Base-by-base conservation (phyloP, 768 basidiomycete genomes). In the Termitomyces sp. region DNA sequence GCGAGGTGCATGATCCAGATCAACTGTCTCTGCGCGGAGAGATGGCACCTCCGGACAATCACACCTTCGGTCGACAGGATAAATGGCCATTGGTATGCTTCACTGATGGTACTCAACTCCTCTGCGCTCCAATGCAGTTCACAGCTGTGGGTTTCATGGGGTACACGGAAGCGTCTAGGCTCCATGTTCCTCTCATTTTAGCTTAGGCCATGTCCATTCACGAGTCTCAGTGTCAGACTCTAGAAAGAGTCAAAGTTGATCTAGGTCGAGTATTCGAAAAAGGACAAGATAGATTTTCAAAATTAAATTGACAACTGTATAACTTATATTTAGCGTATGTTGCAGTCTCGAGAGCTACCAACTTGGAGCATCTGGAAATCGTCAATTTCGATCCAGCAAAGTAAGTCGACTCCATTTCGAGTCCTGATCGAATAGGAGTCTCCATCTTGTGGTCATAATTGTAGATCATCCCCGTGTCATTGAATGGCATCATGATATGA, bases 121-220 rank as follows among this genome's bases (percentile, higher is more conserved):
- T 88, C 0, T 83, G 81, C 49, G 70, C 77, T 12, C 83, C 85
- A 10, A 62, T 75, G 17, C 72, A 76, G 31, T 90, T 89, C 56
- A 78, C 80, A 26, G 77, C 81, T 4, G 72, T 81, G 57, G 84
- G 81, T 23, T 78, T 77, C 17, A 70, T 67, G 47, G 87, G 85
- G 1, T 74, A 74, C 19, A 65, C 77, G 42, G 87, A 90, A 66
- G 86, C 84, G 8, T 70, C 64, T 15, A 73, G 87, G 52, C 66
- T 75, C 10, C 87, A 89, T 72, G 84, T 86, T 6, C 75, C 75
- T 2, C 55, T 76, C 17, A 73, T 73, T 33, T 63, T 93, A 17
- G 85, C 92, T 0, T 94, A 91, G 91, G 91, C 91, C 0, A 72
- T 93, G 68, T 85, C 85, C 14, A 85, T 94, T 42, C 93, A 95